Evolutionary conservation across 768 basidiomycete genomes (phyloP).

Genomic region (Antrodiella citrinella): DNA sequence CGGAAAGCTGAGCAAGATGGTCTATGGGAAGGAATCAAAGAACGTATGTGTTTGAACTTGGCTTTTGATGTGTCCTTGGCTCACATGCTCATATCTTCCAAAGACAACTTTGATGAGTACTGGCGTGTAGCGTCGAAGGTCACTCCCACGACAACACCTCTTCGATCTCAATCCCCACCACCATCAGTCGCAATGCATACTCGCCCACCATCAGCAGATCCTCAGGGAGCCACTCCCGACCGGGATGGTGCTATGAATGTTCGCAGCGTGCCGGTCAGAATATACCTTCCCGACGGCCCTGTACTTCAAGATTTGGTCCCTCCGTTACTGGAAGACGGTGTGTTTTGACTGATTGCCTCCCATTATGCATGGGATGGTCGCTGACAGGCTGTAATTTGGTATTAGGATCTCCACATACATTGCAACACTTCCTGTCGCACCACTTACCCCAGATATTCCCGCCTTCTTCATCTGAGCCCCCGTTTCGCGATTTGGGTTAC

Average conservation of each 20-base stretch:
- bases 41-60: constrained; percentile 51
- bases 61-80: background rate
- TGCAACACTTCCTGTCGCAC: constrained; percentile 58
- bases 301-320: constrained; percentile 86
- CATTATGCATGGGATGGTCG: background rate
- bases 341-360: constrained; percentile 17
- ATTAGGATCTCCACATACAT: constrained; percentile 68
- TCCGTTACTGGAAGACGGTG: constrained; percentile 72
- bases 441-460: constrained; percentile 80
- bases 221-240: constrained; percentile 38
- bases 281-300: constrained; percentile 88
- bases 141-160: constrained; percentile 68
- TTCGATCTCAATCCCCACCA: constrained; percentile 50
- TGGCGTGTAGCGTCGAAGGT: constrained; percentile 93
- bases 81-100: background rate
- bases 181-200: constrained; percentile 51
- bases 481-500: constrained; percentile 49
- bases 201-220: constrained; percentile 60
- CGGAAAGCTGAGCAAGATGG: constrained; percentile 91
- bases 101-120: constrained; percentile 95
- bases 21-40: constrained; percentile 93
- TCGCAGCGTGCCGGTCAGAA: constrained; percentile 78
- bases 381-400: background rate
- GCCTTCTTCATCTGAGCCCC: constrained; percentile 22
- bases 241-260: constrained; percentile 83